Evolutionary conservation across 176 grass and related monocot genomes (phyloP), one percentile per base, ranked within the genome.

Genomic region (Zizania latifolia): DNA sequence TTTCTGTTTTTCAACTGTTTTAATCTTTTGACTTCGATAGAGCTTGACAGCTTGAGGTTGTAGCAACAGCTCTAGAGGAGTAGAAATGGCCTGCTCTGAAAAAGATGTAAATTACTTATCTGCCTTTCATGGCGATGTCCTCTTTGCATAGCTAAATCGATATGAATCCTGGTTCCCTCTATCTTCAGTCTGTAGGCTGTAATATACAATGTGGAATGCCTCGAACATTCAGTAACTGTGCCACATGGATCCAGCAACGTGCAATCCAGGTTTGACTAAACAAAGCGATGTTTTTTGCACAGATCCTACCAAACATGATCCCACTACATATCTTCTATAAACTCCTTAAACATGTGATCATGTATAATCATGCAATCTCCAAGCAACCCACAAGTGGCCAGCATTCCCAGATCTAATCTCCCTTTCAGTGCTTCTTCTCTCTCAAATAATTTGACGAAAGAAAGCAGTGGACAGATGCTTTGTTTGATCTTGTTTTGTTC

Each of bases 341-440:
- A 56, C 24, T 29, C 17, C 8, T 3, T 27, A 35, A 45, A 27
- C 16, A 43, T 62, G 21, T 58, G 40, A 63, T 56, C 70, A 38
- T 50, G 13, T 59, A 66, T 61, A 33, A 27, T 69, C 62, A 62
- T 69, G 54, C 40, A 69, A 21, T 69, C 70, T 54, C 40, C 53
- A 40, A 38, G 75, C 55, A 57, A 36, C 62, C 63, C 70, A n/a
- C n/a, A 81, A 75, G 29, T 75, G 33, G 40, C 26, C 62, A 13
- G 39, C 56, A 41, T 11, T 34, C 13, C 17, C 36, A 85, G 84
- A 86, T 86, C 84, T 85, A 76, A 60, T 55, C 21, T 62, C 58
- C 33, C 53, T 30, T 24, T n/a, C 36, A 24, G 5, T 36, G 26
- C 31, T 69, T 26, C n/a, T 16, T 44, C 75, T 56, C 72, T 44